Base-by-base conservation (phyloP, 176 grass and related monocot species). In the Tillandsia fasciculata region DNA sequence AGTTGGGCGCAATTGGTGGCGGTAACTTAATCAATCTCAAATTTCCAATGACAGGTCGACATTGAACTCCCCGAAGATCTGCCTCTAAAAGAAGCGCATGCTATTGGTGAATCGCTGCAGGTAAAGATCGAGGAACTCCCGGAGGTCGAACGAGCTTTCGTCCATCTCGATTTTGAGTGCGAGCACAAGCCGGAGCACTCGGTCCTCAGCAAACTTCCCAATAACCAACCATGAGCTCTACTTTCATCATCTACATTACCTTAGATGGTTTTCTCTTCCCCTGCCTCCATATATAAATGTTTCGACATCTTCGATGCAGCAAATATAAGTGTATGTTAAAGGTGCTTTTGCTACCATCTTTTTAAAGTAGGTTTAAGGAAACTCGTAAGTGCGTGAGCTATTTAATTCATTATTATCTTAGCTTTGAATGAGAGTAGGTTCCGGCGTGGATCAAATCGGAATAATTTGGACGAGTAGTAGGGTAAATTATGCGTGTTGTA, bases 111-210 rank as follows among this genome's bases (percentile, higher is more conserved):
- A 68, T 77, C 74, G 8, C 15, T 77, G 33, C 74, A 77, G 52
- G 47, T 49, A 42, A 77, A 77, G 65, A 77, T 77, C 11, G 74
- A 77, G 20, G 29, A 61, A 61, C 65, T 77, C 6, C 74, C 74
- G n/a, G 74, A 77, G 17, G 74, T 77, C 17, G 74, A 77, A 12
- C 74, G 74, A 5, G 74, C 74, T 12, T 77, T 69, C n/a, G 74
- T 77, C 18, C 74, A 77, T 77, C 64, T 66, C 14, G 74, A 77
- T 59, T 77, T 77, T 24, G 74, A 77, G 59, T 67, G 74, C 11
- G 50, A 65, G 11, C 74, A 77, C 28, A 69, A 69, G 52, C 74
- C 74, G 6, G 74, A 77, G 17, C 74, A 77, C 26, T 69, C 52
- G 11, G 42, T 72, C 18, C 26, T 59, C 18, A 22, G 51, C 13